Evolutionary conservation across 257 asterid genomes (phyloP).

Genomic region (Solanum arcanum): DNA sequence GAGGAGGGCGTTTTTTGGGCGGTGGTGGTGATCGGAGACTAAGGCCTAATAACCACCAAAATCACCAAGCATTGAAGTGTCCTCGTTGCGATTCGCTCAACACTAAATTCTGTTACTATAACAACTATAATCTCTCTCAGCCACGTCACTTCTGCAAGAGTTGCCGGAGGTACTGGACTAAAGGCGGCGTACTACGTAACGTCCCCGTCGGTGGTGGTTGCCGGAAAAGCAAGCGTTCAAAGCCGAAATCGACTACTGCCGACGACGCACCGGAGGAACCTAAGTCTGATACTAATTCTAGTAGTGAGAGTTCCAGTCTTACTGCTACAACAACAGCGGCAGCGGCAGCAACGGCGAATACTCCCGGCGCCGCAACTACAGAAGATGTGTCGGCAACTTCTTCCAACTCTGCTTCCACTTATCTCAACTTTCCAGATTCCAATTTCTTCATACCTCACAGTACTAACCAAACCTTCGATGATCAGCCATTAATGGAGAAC

Average conservation of each 20-base stretch:
- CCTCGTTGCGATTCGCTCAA: conserved; percentile 86
- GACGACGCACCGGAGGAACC: conserved; percentile 8
- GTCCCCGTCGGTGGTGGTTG: conserved; percentile 95
- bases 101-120: conserved; percentile 83
- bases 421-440: conserved; percentile 22
- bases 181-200: conserved; percentile 91
- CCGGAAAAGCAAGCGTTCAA: conserved; percentile 73
- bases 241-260: conserved; percentile 13
- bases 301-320: conserved; percentile 73
- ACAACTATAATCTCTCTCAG: conserved; percentile 84
- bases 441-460: conserved; percentile 16
- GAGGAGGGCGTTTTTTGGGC: conserved; percentile 16
- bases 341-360: not conserved
- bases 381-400: conserved; percentile 36
- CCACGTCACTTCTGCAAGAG: conserved; percentile 88
- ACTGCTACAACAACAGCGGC: conserved; percentile 31
- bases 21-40: conserved; percentile 46
- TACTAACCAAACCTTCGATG: conserved; percentile 12
- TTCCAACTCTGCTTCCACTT: conserved; percentile 19
- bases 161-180: conserved; percentile 93
- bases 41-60: conserved; percentile 34
- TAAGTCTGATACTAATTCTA: conserved; percentile 36
- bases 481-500: conserved; percentile 21
- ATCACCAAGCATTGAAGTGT: conserved; percentile 54
- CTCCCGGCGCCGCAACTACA: conserved; percentile 3